Percentiles rank a stretch among this genome's conserved stretches.
These are phyloP conservation scores for Geotrichum histeridarum DNA, from an alignment of 1,139 yeast genomes.

Conservation along the genomic window DNA sequence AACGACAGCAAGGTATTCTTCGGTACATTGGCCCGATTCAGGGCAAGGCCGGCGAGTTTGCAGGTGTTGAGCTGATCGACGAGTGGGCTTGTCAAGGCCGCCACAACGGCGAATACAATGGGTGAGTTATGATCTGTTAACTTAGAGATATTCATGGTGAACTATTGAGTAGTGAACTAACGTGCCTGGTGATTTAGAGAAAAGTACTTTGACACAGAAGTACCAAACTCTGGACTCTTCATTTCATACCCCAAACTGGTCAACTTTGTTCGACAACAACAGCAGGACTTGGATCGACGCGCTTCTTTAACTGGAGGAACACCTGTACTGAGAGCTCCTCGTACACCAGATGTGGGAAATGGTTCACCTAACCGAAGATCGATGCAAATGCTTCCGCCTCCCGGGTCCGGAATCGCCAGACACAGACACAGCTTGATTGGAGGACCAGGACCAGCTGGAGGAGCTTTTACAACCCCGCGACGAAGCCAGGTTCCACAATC, in stretches of 20 bases:
- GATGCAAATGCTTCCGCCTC: constrained; percentile 2
- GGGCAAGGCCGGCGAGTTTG: constrained; percentile 73
- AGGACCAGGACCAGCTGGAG: neutral
- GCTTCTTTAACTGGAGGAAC: constrained; percentile 5
- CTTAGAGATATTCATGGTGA: neutral
- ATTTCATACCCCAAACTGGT: constrained; percentile 21
- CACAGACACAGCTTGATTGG: constrained; percentile 6
- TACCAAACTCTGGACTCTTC: constrained; percentile 27
- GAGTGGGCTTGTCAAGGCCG: constrained; percentile 64
- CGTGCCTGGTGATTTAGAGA: neutral
- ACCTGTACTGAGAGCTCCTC: constrained; percentile 5
- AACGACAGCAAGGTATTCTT: constrained; percentile 52
- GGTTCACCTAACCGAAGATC: constrained; percentile 6
- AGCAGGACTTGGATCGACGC: neutral
- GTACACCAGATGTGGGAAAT: constrained; percentile 1
- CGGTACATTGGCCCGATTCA: constrained; percentile 70
- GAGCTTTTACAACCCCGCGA: constrained; percentile 3
- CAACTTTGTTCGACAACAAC: constrained; percentile 12
- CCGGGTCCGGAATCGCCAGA: constrained; percentile 9
- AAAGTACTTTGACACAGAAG: constrained; percentile 15
- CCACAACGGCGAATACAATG: constrained; percentile 69
- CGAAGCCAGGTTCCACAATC: neutral
- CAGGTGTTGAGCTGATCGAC: constrained; percentile 77
- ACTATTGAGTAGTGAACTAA: neutral
- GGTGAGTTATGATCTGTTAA: constrained; percentile 16